Base-by-base conservation (phyloP, 441 rosid species). In the Pelargonium cotyledonis region DNA sequence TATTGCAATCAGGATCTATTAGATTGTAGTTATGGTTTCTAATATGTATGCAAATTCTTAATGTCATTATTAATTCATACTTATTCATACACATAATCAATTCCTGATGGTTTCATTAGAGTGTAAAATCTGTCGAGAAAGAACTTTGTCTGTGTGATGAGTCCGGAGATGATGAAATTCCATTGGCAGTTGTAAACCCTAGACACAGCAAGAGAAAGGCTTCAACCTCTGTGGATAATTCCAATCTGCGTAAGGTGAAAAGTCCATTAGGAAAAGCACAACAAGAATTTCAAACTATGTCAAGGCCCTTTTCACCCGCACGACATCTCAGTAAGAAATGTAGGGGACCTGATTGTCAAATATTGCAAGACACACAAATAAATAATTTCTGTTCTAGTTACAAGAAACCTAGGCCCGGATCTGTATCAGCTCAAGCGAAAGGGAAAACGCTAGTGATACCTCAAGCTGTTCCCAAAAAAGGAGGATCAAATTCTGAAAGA, bases 381-480 rank as follows among this genome's bases (percentile, higher is more conserved):
- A 51, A n/a, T 14, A 0, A 15, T 15, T 51, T n/a, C 58, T 51
- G 7, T 51, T 51, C 58, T 51, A 12, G 58, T 16, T 0, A 15
- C 58, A 51, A 66, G 15, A 66, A 35, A 66, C 43, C 40, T 23
- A 49, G 7, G 7, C 31, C 41, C 49, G 49, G 4, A n/a, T 66
- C 41, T 21, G 38, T n/a, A 14, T 21, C 18, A 14, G 12, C 19
- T 26, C 19, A 26, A 49, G 70, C 14, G 14, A 47, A 49, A 46
- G 69, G 61, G 31, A 66, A 66, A 8, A 26, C 60, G 8, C 60
- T 41, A 41, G 26, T n/a, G 53, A 65, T 15, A 43, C 55, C 68
- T 65, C 55, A 12, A 41, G 23, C n/a, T 31, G 49, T 21, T 55
- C 8, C 29, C 19, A 4, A 6, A 46, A 46, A 29, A 23, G 26